Evolutionary conservation across 352 stramenopile genomes (phyloP), one percentile per base, ranked within the genome.

Genomic region (Pseudoperonospora humuli): DNA sequence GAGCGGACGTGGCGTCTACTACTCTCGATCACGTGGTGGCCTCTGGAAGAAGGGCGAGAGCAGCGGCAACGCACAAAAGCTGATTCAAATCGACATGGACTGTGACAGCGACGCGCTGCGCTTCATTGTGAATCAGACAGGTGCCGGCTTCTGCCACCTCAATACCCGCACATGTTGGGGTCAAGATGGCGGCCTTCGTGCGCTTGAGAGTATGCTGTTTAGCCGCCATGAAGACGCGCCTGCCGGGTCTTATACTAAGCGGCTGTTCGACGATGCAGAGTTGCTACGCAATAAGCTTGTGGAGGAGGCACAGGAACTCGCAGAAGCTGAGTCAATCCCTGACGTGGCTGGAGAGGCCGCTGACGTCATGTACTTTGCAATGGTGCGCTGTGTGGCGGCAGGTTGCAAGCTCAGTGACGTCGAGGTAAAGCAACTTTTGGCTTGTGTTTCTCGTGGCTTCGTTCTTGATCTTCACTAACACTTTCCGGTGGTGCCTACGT

Each of bases 11-110:
- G 95, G 87, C 23, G 90, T 98, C 4, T 98, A 98, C 72, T 98
- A 94, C 64, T 97, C 89, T 24, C 81, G 94, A 3, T 97, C 87
- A 45, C 83, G 93, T 33, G 64, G 78, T 21, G 72, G 71, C 1
- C 67, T 97, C 1, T 98, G 93, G 93, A 88, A 89, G 50, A 98
- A 98, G 63, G 95, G 93, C n/a, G 90, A 98, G 60, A 97, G 83
- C 33, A 97, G 86, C 23, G 95, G 93, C 50, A 91, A 96, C 54
- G 80, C 81, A 32, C 95, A 98, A 73, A 84, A 84, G 45, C 76
- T 98, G 5, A 68, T 97, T 36, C 70, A 87, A 29, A 65, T 98
- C 35, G 90, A 97, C 52, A 64, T 97, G 5, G 95, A 98, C 73
- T 98, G 93, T 58, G 93, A 98, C 64, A 93, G 83, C 34, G 95